Conservation (phyloP, 352 stramenopile genomes). For the Globisporangium irregulare region DNA sequence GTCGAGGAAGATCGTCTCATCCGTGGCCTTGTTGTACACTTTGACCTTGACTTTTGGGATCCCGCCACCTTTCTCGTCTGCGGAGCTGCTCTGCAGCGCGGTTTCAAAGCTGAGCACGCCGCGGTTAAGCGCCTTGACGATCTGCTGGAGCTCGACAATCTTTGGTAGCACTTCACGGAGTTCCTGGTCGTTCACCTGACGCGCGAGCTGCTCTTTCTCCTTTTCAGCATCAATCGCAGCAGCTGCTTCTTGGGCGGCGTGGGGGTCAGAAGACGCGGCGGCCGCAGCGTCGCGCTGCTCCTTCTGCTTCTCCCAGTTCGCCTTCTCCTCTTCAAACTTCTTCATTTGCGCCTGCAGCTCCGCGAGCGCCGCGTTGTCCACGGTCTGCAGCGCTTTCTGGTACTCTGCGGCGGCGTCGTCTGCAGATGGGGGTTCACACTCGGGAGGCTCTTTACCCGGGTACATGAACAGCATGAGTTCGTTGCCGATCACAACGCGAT, state of each 20-base stretch:
- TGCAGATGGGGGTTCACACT: constrained; percentile 58
- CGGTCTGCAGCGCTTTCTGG: constrained; percentile 76
- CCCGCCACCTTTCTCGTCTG: constrained; percentile 34
- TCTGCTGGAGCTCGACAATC: constrained; percentile 90
- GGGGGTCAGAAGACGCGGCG: constrained; percentile 13
- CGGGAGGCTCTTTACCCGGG: constrained; percentile 36
- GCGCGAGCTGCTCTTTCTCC: constrained; percentile 63
- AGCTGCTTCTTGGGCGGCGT: constrained; percentile 33
- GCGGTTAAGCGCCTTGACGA: constrained; percentile 88
- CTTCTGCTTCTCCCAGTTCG: constrained; percentile 85
- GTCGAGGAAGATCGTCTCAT: constrained; percentile 91
- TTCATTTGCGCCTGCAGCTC: constrained; percentile 89
- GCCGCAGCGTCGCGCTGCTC: constrained; percentile 38
- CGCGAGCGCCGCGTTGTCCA: constrained; percentile 67
- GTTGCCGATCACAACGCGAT: constrained; percentile 83
- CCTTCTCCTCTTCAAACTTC: constrained; percentile 88
- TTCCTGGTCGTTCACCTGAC: constrained; percentile 89
- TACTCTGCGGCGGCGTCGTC: constrained; percentile 88
- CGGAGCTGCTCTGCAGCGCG: constrained; percentile 72
- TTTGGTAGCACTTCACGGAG: constrained; percentile 92
- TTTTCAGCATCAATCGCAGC: constrained; percentile 35
- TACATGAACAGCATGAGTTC: constrained; percentile 87
- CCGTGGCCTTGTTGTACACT: constrained; percentile 83
- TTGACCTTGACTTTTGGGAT: constrained; percentile 91
- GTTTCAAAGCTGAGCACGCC: constrained; percentile 92